Percentiles rank a stretch among this genome's conserved stretches.
Conservation (phyloP, 2,329 filamentous ascomycete genomes). For the Gliomastix tumulicola region DNA sequence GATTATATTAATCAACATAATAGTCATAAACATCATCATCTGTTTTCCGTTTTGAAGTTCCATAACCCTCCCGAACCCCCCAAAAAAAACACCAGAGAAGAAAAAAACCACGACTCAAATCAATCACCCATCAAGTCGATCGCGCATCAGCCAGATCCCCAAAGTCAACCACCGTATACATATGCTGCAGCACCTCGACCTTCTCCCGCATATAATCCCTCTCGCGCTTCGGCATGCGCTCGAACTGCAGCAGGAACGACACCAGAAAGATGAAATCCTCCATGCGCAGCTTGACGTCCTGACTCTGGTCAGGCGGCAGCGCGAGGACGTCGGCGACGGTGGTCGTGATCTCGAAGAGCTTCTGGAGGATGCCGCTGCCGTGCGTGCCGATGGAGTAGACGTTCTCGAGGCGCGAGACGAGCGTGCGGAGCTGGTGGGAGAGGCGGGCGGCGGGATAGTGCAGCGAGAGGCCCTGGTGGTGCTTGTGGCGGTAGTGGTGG, state of each 20-base stretch:
- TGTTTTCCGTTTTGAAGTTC: too few species aligned
- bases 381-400: slow-evolving; percentile 43
- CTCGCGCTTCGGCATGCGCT: slow-evolving; percentile 36
- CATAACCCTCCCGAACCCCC: too few species aligned
- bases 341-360: slow-evolving; percentile 53
- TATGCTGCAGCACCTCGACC: slow-evolving; percentile 22
- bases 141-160: neutral
- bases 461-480: slow-evolving; percentile 28
- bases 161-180: slow-evolving; percentile 12
- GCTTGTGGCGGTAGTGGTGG: slow-evolving; percentile 5
- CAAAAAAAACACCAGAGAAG: too few species aligned
- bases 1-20: too few species aligned
- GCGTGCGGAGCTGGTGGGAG: slow-evolving; percentile 26
- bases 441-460: slow-evolving; percentile 30
- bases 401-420: slow-evolving; percentile 25
- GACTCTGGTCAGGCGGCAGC: slow-evolving; percentile 34
- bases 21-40: too few species aligned
- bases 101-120: too few species aligned
- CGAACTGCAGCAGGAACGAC: slow-evolving; percentile 40
- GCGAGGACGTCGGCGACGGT: slow-evolving; percentile 53
- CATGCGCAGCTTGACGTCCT: slow-evolving; percentile 31
- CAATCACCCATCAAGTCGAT: too few species aligned
- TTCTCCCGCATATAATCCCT: slow-evolving; percentile 31
- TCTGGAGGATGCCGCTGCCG: slow-evolving; percentile 48
- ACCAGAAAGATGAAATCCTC: slow-evolving; percentile 48